phyloP scores from a whole-genome alignment of 495 filamentous ascomycete species.

The Aspergillus kassunensis region DNA sequence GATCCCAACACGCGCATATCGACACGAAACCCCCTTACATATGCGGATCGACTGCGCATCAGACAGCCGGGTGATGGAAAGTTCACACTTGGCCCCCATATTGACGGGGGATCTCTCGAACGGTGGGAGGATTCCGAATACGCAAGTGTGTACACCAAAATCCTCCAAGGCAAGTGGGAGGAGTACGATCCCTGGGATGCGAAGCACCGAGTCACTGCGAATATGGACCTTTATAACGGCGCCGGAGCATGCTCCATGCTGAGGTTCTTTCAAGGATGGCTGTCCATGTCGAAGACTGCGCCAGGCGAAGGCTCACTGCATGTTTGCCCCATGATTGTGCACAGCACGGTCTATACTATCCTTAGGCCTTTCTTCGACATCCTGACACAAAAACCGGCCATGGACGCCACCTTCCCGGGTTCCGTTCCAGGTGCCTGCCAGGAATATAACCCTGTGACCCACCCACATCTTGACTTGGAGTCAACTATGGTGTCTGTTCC shows the following conservation, averaged over 20 bases:
- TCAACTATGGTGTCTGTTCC: constrained; percentile 77
- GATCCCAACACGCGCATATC: constrained; percentile 60
- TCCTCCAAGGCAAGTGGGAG: constrained; percentile 77
- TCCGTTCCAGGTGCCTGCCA: constrained; percentile 73
- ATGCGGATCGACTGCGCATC: constrained; percentile 82
- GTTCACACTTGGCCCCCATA: constrained; percentile 82
- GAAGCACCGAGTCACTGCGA: constrained; percentile 60
- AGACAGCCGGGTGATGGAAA: constrained; percentile 56
- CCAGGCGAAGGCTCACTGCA: constrained; percentile 75
- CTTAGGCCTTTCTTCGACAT: constrained; percentile 77
- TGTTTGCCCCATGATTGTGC: constrained; percentile 73
- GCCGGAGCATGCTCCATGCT: constrained; percentile 80
- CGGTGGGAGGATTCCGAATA: constrained; percentile 84
- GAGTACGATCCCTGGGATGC: constrained; percentile 78
- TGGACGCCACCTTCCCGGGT: constrained; percentile 58
- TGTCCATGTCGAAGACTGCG: constrained; percentile 68
- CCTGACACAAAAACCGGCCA: constrained; percentile 45
- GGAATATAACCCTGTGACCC: constrained; percentile 65
- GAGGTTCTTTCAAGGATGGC: constrained; percentile 85
- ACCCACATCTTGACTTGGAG: constrained; percentile 73
- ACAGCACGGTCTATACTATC: constrained; percentile 74
- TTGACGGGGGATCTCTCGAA: constrained; percentile 81
- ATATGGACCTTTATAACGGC: constrained; percentile 76
- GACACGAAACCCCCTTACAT: constrained; percentile 61
- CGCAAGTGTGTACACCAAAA: constrained; percentile 65